Evolutionary conservation across 352 stramenopile species (phyloP).

Genomic region (Globisporangium orthogonon): DNA sequence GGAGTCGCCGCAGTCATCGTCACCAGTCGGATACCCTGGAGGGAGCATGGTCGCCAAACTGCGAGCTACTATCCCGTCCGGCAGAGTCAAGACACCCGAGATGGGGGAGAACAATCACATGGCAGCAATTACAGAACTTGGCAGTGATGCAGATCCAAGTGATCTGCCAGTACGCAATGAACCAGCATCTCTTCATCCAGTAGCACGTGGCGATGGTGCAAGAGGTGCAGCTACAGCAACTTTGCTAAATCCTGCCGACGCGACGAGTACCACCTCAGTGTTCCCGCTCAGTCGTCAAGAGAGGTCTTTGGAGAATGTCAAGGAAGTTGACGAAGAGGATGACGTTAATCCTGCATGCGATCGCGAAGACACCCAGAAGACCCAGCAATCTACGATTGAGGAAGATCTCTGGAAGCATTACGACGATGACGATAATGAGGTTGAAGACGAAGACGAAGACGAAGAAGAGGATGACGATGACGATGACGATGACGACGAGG

Average conservation of each 20-base stretch:
- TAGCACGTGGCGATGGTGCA: too few relatives aligned
- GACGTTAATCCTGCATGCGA: neutral
- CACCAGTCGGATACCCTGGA: slow-evolving; percentile 5
- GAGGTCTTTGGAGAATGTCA: slow-evolving; percentile 11
- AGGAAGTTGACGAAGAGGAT: slow-evolving; percentile 10
- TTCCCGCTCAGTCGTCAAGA: slow-evolving; percentile 4
- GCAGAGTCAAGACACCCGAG: slow-evolving; percentile 14
- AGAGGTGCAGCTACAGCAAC: neutral
- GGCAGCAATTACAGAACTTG: too few relatives aligned
- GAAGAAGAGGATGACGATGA: slow-evolving; percentile 17
- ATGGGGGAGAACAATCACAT: neutral
- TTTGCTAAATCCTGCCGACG: neutral
- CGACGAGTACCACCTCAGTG: neutral
- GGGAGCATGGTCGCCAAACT: slow-evolving; percentile 49
- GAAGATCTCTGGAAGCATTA: slow-evolving; percentile 26
- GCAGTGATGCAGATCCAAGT: neutral
- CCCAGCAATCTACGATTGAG: neutral
- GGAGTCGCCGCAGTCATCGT: neutral
- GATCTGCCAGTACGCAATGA: neutral
- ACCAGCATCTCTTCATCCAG: too few relatives aligned
- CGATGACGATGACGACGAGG: slow-evolving; percentile 3
- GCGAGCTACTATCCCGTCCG: slow-evolving; percentile 38
- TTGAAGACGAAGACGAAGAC: slow-evolving; percentile 19
- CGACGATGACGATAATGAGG: slow-evolving; percentile 10
- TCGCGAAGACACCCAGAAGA: neutral